These are phyloP conservation scores for Lepidopterella palustris DNA, from an alignment of 495 filamentous ascomycete genomes.

Conservation along the genomic window DNA sequence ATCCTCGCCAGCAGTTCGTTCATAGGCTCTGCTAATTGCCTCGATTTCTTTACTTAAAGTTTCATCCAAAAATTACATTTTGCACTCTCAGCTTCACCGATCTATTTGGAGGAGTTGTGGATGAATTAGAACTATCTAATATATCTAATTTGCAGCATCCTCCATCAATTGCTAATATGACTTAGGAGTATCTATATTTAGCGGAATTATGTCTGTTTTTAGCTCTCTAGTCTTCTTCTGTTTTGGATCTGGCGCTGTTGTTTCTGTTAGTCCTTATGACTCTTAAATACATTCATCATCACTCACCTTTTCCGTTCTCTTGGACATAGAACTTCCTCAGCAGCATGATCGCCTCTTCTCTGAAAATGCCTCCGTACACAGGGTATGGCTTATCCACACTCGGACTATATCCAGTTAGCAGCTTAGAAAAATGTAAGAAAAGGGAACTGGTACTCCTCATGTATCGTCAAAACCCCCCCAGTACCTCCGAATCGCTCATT, in stretches of 20 bases:
- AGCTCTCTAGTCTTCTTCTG: conserved; percentile 48
- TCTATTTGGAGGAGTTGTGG: not conserved
- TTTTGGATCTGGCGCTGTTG: conserved; percentile 55
- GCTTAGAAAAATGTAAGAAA: not conserved
- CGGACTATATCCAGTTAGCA: conserved; percentile 31
- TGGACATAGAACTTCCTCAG: conserved; percentile 92
- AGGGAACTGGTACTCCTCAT: conserved; percentile 55
- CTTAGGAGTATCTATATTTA: not conserved
- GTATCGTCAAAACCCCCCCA: conserved; percentile 80
- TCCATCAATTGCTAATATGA: not conserved
- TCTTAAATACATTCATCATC: not conserved
- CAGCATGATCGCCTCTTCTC: conserved; percentile 83
- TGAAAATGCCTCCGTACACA: conserved; percentile 73
- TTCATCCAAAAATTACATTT: too few species aligned
- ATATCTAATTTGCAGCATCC: not conserved
- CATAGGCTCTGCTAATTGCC: too few species aligned
- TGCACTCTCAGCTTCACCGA: too few species aligned
- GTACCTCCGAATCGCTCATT: conserved; percentile 97
- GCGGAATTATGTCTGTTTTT: conserved; percentile 28
- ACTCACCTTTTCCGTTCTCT: conserved; percentile 78
- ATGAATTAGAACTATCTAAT: not conserved
- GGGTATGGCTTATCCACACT: conserved; percentile 66
- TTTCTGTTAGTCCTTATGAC: not conserved
- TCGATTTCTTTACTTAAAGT: too few species aligned
- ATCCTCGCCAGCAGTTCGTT: too few species aligned